Percentiles rank a stretch among this genome's conserved stretches.
phyloP scores from a whole-genome alignment of 345 rosid genomes.

The Euphorbia peplus region DNA sequence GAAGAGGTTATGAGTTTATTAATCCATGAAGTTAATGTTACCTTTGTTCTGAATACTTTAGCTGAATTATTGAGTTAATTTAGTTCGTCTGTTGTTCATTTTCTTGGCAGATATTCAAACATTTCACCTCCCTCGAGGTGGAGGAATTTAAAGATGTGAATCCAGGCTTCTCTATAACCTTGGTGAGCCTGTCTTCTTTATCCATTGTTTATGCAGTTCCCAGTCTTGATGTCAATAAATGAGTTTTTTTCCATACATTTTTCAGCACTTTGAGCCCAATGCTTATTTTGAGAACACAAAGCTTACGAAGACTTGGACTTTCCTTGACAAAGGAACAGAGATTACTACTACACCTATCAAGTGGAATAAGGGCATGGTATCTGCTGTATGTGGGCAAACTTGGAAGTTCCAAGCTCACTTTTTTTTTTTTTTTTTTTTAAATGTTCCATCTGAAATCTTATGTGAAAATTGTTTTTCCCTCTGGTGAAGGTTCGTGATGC shows the following conservation, averaged over 20 bases:
- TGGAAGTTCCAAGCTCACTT: background rate
- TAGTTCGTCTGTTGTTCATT: background rate
- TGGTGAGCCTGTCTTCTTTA: constrained; percentile 52
- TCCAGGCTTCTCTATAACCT: constrained; percentile 76
- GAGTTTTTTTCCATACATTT: background rate
- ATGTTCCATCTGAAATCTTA: constrained; percentile 4
- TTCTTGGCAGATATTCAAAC: constrained; percentile 58
- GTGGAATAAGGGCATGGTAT: constrained; percentile 91
- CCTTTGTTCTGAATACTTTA: background rate
- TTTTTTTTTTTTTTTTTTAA: too few relatives aligned
- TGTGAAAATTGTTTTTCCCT: constrained; percentile 17
- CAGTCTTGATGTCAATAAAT: background rate
- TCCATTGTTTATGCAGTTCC: background rate
- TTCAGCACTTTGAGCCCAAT: constrained; percentile 70
- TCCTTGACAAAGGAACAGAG: constrained; percentile 75
- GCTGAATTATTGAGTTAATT: background rate
- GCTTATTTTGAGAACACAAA: constrained; percentile 75
- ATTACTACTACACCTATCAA: constrained; percentile 69
- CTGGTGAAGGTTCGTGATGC: constrained; percentile 76
- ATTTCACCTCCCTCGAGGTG: constrained; percentile 66
- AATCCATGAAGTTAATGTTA: background rate
- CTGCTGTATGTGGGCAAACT: background rate
- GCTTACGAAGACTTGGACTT: constrained; percentile 75
- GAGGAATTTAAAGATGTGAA: constrained; percentile 75
- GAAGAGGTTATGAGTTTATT: constrained; percentile 59